Percentiles rank a stretch among this genome's conserved stretches.
Conservation (phyloP, 2,329 filamentous ascomycete species). For the Neonectria sp. region DNA sequence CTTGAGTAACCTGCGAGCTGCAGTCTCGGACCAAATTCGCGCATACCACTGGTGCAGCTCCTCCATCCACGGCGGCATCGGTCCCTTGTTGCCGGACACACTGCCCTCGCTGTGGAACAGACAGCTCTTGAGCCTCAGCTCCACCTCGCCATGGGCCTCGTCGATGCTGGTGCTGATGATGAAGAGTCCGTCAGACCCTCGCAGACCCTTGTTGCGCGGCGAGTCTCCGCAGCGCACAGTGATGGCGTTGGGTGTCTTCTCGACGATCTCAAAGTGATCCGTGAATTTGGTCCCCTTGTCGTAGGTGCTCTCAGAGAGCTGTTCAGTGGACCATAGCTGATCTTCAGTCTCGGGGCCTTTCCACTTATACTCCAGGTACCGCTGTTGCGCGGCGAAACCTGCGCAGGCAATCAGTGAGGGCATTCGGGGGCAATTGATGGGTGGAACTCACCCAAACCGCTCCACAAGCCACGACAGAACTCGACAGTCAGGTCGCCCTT, state of each 20-base stretch:
- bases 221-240: slow-evolving; percentile 77
- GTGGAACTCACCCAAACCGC: slow-evolving; percentile 70
- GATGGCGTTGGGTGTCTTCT: slow-evolving; percentile 73
- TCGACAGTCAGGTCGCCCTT: slow-evolving; percentile 72
- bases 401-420: background rate
- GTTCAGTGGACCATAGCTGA: slow-evolving; percentile 73
- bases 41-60: slow-evolving; percentile 59
- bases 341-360: slow-evolving; percentile 67
- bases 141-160: slow-evolving; percentile 70
- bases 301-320: slow-evolving; percentile 71
- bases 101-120: slow-evolving; percentile 66
- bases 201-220: slow-evolving; percentile 69
- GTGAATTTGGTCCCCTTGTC: slow-evolving; percentile 75
- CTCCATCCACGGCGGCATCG: slow-evolving; percentile 49
- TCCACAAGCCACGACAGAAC: slow-evolving; percentile 79
- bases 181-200: slow-evolving; percentile 76
- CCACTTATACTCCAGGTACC: slow-evolving; percentile 72
- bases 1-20: slow-evolving; percentile 55
- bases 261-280: slow-evolving; percentile 81
- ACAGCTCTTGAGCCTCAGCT: slow-evolving; percentile 76
- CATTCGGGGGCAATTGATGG: slow-evolving; percentile 1
- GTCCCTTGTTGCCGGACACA: slow-evolving; percentile 51
- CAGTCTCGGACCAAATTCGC: slow-evolving; percentile 57
- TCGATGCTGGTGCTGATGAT: slow-evolving; percentile 75
- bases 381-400: slow-evolving; percentile 73